Percentiles rank a stretch among this genome's conserved stretches.
These are phyloP conservation scores for Zygosaccharomyces gambellarensis DNA, from an alignment of 805 yeast genomes.

Conservation along the genomic window DNA sequence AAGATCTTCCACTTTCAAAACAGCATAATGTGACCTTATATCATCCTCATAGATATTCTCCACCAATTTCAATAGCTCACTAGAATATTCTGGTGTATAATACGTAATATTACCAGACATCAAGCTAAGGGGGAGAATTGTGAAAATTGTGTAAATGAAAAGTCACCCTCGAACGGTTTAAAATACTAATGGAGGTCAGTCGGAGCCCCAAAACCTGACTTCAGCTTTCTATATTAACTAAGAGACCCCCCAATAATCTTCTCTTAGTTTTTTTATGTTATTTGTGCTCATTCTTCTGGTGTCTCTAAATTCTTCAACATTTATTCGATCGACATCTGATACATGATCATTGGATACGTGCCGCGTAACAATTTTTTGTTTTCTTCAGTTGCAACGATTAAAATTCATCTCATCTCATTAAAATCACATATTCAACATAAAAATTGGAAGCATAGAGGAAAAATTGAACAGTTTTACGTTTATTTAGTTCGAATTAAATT, in stretches of 20 bases:
- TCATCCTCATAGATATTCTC: conserved; percentile 34
- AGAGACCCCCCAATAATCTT: background rate
- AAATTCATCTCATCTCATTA: background rate
- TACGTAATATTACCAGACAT: background rate
- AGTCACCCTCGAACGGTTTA: background rate
- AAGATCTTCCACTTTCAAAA: conserved; percentile 34
- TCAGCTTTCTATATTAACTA: background rate
- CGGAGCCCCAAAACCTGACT: background rate
- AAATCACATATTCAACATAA: background rate
- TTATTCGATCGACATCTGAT: background rate
- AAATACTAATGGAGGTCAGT: background rate
- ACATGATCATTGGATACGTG: background rate
- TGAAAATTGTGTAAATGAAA: background rate
- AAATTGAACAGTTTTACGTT: background rate
- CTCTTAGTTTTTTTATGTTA: background rate
- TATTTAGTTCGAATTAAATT: no score
- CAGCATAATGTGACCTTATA: conserved; percentile 30
- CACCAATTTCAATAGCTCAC: conserved; percentile 32
- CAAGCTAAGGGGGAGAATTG: background rate
- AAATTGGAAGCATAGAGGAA: background rate
- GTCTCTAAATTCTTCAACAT: background rate
- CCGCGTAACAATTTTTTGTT: conserved; percentile 1
- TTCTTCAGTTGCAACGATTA: background rate
- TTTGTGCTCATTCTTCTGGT: background rate
- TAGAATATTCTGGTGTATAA: conserved; percentile 40